These are phyloP conservation scores for Tricholoma hemisulphureum DNA, from an alignment of 768 basidiomycete genomes.

Conservation along the genomic window DNA sequence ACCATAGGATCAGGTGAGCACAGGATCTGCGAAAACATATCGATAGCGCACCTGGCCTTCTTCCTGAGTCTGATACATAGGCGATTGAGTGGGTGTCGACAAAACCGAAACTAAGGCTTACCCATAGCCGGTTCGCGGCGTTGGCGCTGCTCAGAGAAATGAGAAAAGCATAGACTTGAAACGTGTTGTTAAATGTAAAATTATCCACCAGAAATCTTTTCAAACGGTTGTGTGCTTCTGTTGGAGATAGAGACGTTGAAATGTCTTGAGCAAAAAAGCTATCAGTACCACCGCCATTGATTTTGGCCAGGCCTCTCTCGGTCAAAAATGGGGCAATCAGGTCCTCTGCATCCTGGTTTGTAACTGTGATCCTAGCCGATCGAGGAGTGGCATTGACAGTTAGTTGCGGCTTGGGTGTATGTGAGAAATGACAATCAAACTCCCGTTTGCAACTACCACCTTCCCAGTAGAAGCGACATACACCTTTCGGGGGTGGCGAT, in stretches of 20 bases:
- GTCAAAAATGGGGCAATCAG: slow-evolving; percentile 45
- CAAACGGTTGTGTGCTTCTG: slow-evolving; percentile 46
- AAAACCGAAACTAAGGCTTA: slow-evolving; percentile 17
- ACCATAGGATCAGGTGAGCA: slow-evolving; percentile 1
- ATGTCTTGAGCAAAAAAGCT: slow-evolving; percentile 37
- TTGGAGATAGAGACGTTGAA: slow-evolving; percentile 36
- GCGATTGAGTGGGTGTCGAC: neutral
- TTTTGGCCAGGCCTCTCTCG: slow-evolving; percentile 41
- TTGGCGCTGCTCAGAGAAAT: slow-evolving; percentile 37
- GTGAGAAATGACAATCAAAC: slow-evolving; percentile 44
- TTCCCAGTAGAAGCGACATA: slow-evolving; percentile 49
- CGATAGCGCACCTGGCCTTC: slow-evolving; percentile 47
- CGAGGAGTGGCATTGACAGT: neutral
- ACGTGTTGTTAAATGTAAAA: slow-evolving; percentile 40
- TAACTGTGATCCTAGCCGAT: slow-evolving; percentile 6
- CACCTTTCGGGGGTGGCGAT: slow-evolving; percentile 30
- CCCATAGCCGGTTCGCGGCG: slow-evolving; percentile 41
- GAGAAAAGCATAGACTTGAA: slow-evolving; percentile 48
- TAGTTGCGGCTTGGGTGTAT: slow-evolving; percentile 22
- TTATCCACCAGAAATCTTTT: slow-evolving; percentile 42
- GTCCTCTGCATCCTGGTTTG: slow-evolving; percentile 14
- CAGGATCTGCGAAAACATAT: slow-evolving; percentile 1
- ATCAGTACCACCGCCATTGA: slow-evolving; percentile 43
- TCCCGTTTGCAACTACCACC: slow-evolving; percentile 45
- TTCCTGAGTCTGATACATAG: slow-evolving; percentile 37